Percentiles rank a stretch among this genome's conserved stretches.
Evolutionary conservation across 1,284 basidiomycete species (phyloP).

Genomic region (Apiotrichum laibachii): DNA sequence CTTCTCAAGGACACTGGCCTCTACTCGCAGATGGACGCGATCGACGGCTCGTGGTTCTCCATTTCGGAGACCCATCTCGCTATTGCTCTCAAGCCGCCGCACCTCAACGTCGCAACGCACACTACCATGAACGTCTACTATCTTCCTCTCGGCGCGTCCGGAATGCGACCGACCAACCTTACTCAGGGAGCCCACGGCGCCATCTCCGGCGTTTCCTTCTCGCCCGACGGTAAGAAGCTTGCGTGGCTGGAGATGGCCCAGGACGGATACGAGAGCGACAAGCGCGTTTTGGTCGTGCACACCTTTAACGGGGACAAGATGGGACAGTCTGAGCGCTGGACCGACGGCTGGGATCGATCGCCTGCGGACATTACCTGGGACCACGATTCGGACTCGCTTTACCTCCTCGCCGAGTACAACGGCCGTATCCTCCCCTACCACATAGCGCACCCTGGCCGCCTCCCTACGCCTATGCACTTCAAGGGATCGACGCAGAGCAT

Average conservation of each 20-base stretch:
- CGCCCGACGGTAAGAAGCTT: conserved; percentile 63
- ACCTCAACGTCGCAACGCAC: conserved; percentile 63
- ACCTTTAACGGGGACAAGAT: conserved; percentile 54
- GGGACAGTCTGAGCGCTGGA: conserved; percentile 42
- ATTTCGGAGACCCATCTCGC: conserved; percentile 66
- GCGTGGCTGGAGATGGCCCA: conserved; percentile 82
- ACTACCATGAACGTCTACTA: conserved; percentile 53
- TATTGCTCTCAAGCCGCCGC: conserved; percentile 79
- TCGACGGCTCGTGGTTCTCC: conserved; percentile 60
- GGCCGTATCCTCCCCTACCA: conserved; percentile 55
- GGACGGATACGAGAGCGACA: conserved; percentile 77
- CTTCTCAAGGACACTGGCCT: conserved; percentile 65
- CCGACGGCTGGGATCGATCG: conserved; percentile 78
- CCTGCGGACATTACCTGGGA: conserved; percentile 68
- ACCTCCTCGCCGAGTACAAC: conserved; percentile 70
- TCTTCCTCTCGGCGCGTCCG: conserved; percentile 34
- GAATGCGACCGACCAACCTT: conserved; percentile 48
- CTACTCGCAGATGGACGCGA: conserved; percentile 65
- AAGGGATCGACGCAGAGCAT: conserved; percentile 32
- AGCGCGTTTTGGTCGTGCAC: conserved; percentile 68
- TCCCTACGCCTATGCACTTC: conserved; percentile 43
- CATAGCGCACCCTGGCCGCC: conserved; percentile 31
- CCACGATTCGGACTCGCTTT: conserved; percentile 65
- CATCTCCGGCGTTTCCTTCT: conserved; percentile 67
- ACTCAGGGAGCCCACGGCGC: conserved; percentile 82